Evolutionary conservation across 176 grass and related monocot species (phyloP).

Genomic region (Triticum turgidum): DNA sequence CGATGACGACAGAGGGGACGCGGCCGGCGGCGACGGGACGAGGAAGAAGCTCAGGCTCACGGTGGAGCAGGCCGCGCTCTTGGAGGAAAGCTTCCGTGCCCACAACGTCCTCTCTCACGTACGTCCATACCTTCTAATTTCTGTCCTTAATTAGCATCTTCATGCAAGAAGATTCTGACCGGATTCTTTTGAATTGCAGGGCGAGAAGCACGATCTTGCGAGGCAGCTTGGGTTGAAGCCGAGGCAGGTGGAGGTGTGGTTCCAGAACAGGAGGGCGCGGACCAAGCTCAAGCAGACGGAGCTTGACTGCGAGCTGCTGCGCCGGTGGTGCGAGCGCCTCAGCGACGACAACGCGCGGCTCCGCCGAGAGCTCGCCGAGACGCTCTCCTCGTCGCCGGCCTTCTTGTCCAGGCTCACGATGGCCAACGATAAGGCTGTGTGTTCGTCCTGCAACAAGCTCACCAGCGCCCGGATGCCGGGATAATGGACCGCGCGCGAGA

Average conservation of each 20-base stretch:
- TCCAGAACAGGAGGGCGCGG: constrained; percentile 48
- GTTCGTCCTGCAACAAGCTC: not conserved
- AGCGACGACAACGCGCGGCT: constrained; percentile 52
- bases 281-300: constrained; percentile 71
- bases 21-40: not conserved
- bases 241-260: constrained; percentile 63
- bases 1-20: not conserved
- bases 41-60: constrained; percentile 70
- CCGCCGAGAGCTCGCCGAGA: constrained; percentile 28
- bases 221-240: constrained; percentile 9
- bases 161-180: not conserved
- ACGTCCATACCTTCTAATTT: not conserved
- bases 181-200: constrained; percentile 1
- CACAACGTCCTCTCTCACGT: constrained; percentile 54
- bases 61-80: constrained; percentile 22
- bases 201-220: constrained; percentile 44
- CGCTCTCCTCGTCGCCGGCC: not conserved
- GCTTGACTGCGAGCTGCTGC: constrained; percentile 52
- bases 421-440: not conserved
- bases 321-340: constrained; percentile 48
- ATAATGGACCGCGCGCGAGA: not conserved
- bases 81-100: constrained; percentile 52
- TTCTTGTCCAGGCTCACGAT: not conserved
- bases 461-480: not conserved
- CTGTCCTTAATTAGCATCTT: no score